Evolutionary conservation across 2,329 filamentous ascomycete species (phyloP), one percentile per base, ranked within the genome.

Genomic region (Aspergillus persii): DNA sequence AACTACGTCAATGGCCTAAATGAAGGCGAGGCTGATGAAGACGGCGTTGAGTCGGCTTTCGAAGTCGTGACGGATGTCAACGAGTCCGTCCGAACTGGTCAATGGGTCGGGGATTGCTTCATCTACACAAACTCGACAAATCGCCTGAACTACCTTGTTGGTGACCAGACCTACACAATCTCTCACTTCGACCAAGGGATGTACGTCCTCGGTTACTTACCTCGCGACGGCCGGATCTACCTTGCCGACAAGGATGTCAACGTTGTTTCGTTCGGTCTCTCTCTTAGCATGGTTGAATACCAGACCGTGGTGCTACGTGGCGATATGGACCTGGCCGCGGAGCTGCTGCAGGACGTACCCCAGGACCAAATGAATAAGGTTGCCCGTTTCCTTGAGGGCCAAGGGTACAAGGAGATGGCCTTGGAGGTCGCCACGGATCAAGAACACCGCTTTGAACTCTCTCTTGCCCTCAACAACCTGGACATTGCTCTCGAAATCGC

Each of bases 41-140:
- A 97, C 74, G 95, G 95, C 58, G 94, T 97, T 5, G 95, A 99
- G 80, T 85, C 93, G 27, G 95, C 95, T 5, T 97, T 99, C 68
- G 95, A 98, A 72, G 90, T 98, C 30, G 91, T 98, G 56, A 96
- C 93, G 27, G 95, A 98, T 74, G 92, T 97, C 71, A 94, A 89
- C 72, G 95, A 98, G 79, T 91, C 85, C 64, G 92, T 98, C 54
- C 90, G 91, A 65, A 97, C 94, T 23, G 95, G 94, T 68, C 91
- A 96, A 80, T 99, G 95, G 95, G 91, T 99, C 58, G 95, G 95
- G 63, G 95, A 99, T 80, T 96, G 94, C 81, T 96, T 99, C 83
- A 93, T 98, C 75, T 99, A 98, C 84, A 97, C 95, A 57, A 98
- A 96, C 83, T 90, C 85, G 75, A 96, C 93, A 8, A 97, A 98